phyloP scores from a whole-genome alignment of 345 rosid genomes.

The Heritiera fomes region DNA sequence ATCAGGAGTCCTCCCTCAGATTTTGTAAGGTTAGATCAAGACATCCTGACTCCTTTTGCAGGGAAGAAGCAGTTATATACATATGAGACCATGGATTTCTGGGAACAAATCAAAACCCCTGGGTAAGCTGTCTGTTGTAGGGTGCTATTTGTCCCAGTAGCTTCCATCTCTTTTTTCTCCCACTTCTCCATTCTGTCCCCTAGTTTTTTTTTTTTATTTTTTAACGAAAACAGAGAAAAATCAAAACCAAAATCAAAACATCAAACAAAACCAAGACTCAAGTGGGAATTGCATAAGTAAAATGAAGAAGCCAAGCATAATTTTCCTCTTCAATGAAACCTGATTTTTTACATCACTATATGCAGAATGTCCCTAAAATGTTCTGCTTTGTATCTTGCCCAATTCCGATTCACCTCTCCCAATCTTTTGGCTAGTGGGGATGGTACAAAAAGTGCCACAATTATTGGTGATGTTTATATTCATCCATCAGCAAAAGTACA shows the following conservation, averaged over 20 bases:
- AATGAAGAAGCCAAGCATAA: neutral
- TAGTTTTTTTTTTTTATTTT: neutral
- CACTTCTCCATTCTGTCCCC: neutral
- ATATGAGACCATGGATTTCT: conserved; percentile 85
- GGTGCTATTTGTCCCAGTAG: neutral
- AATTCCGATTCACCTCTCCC: conserved; percentile 70
- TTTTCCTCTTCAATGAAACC: conserved; percentile 2
- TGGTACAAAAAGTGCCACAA: conserved; percentile 66
- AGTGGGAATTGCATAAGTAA: neutral
- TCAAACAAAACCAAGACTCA: conserved; percentile 5
- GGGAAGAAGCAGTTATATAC: conserved; percentile 85
- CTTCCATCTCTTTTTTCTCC: conserved; percentile 1
- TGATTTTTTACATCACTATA: neutral
- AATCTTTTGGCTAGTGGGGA: conserved; percentile 78
- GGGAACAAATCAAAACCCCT: conserved; percentile 97
- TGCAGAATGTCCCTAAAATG: conserved; percentile 90
- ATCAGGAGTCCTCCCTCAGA: conserved; percentile 65
- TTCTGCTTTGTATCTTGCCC: conserved; percentile 80
- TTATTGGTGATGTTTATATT: conserved; percentile 79
- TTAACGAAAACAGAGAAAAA: neutral
- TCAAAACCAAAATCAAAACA: neutral
- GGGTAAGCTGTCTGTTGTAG: conserved; percentile 53
- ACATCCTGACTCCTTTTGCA: conserved; percentile 91
- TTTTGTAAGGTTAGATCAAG: conserved; percentile 90
- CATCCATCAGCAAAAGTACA: conserved; percentile 98